A percentile compares a stretch with the other conserved stretches of the same genome.
These are phyloP conservation scores for Coemansia sp. DNA, from an alignment of 192 early-diverging fungal species.

Conservation along the genomic window DNA sequence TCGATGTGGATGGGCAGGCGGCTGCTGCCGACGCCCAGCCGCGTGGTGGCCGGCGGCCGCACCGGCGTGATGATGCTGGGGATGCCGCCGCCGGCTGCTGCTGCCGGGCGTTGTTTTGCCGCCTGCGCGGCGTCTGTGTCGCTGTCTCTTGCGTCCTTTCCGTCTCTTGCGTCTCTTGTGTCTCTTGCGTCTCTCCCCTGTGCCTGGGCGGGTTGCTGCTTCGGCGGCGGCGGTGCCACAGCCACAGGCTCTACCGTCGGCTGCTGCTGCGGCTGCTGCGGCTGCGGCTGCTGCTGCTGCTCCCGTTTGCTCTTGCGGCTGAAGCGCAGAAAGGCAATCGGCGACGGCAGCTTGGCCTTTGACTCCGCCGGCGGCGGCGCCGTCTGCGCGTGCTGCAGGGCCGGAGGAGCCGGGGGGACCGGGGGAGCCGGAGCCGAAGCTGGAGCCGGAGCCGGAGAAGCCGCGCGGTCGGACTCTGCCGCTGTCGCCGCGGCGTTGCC, in stretches of 20 bases:
- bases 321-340: constrained; percentile 41
- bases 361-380: constrained; percentile 3
- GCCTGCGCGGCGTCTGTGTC: constrained; percentile 9
- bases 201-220: background rate
- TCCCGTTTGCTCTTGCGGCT: constrained; percentile 47
- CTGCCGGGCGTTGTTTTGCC: constrained; percentile 3
- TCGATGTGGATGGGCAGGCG: constrained; percentile 73
- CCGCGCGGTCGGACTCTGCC: background rate
- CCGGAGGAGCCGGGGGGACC: background rate
- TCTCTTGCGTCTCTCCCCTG: no score
- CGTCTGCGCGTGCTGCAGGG: background rate
- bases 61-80: constrained; percentile 53
- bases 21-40: constrained; percentile 11
- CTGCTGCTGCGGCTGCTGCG: constrained; percentile 7
- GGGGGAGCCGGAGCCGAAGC: background rate
- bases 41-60: constrained; percentile 47
- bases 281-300: constrained; percentile 5
- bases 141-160: background rate
- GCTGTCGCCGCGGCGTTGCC: constrained; percentile 11
- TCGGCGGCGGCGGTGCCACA: constrained; percentile 5
- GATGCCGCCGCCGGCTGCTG: constrained; percentile 17
- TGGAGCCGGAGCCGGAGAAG: background rate
- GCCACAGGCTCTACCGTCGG: background rate
- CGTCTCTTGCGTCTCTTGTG: no score
- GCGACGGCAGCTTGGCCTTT: constrained; percentile 43